phyloP scores from a whole-genome alignment of 768 basidiomycete species.

The Lactarius indigo region DNA sequence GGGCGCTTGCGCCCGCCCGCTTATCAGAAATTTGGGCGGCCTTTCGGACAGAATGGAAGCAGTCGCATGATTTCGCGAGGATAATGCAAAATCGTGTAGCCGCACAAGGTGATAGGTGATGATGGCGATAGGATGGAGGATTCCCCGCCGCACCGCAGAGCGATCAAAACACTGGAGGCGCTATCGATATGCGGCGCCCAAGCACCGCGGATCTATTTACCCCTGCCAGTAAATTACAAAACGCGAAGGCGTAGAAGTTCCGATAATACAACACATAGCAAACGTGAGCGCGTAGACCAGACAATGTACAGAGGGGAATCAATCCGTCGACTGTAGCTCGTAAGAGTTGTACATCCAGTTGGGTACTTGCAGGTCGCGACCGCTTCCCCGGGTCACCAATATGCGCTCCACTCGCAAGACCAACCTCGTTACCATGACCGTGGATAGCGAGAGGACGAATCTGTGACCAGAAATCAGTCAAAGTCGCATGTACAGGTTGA shows the following conservation, averaged over 20 bases:
- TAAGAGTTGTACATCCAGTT: slow-evolving; percentile 17
- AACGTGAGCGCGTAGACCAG: neutral
- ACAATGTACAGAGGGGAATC: neutral
- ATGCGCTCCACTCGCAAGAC: slow-evolving; percentile 20
- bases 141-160: neutral
- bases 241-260: neutral
- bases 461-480: neutral
- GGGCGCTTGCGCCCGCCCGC: neutral
- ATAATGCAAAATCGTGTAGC: neutral
- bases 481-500: neutral
- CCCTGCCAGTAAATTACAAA: neutral
- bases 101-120: neutral
- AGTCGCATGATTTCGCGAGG: neutral
- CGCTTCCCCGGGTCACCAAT: slow-evolving; percentile 1
- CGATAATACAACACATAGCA: neutral
- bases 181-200: neutral
- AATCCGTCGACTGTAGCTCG: slow-evolving; percentile 2
- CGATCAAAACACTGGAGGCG: neutral
- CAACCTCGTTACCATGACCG: slow-evolving; percentile 12
- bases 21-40: neutral
- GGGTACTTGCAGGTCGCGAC: neutral
- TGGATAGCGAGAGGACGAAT: slow-evolving; percentile 15
- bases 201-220: neutral
- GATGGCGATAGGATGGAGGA: neutral
- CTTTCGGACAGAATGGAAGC: neutral